A percentile compares a stretch with the other conserved stretches of the same genome.
phyloP scores from a whole-genome alignment of 345 rosid species.

The Abelmoschus esculentus region DNA sequence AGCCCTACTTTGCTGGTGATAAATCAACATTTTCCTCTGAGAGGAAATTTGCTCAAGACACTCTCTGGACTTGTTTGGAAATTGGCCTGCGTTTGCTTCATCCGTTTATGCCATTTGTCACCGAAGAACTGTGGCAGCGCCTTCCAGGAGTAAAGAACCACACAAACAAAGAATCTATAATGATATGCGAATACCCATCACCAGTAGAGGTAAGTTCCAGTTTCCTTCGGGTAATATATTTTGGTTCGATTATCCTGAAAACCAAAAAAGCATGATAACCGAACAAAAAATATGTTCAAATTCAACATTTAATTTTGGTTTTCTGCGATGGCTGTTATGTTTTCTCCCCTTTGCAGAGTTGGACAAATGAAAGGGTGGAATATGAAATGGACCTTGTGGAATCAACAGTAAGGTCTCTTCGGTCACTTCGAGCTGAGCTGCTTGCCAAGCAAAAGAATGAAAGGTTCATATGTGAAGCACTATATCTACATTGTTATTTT shows the following conservation, averaged over 20 bases:
- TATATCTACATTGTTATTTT: neutral
- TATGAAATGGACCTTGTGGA: conserved; percentile 69
- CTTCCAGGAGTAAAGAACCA: conserved; percentile 46
- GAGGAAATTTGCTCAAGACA: conserved; percentile 53
- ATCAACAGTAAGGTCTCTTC: conserved; percentile 45
- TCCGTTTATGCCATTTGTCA: conserved; percentile 93
- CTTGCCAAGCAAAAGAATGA: conserved; percentile 69
- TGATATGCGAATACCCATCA: conserved; percentile 76
- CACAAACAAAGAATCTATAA: conserved; percentile 57
- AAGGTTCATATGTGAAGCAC: conserved; percentile 33
- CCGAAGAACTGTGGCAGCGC: conserved; percentile 95
- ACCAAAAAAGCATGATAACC: neutral
- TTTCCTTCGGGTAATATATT: neutral
- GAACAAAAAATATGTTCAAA: neutral
- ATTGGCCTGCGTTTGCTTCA: conserved; percentile 85
- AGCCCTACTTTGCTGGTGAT: conserved; percentile 70
- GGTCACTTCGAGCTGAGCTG: conserved; percentile 69
- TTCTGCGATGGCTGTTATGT: neutral
- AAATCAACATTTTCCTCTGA: conserved; percentile 47
- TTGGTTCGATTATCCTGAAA: neutral
- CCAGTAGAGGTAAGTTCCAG: conserved; percentile 42
- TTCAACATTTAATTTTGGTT: neutral
- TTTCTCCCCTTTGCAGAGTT: conserved; percentile 32
- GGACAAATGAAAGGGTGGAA: conserved; percentile 65
- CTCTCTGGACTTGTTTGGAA: conserved; percentile 79